Evolutionary conservation across 2,329 filamentous ascomycete genomes (phyloP).

Genomic region (Elsinoe batatas): DNA sequence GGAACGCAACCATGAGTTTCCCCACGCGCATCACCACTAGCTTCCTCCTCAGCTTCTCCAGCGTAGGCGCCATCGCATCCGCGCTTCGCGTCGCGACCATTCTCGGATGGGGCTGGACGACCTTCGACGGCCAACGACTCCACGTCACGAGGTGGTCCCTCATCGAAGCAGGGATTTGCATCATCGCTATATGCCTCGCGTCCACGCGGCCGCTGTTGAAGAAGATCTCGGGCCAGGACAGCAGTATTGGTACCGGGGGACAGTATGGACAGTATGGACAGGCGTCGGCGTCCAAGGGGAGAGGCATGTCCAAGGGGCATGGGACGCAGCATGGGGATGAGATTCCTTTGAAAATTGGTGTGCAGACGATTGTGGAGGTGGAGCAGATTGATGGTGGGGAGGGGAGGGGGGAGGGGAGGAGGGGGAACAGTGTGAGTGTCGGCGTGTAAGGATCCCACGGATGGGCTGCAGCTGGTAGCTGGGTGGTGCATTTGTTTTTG

Average conservation of each 20-base stretch:
- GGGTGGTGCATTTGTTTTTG: too few relatives aligned
- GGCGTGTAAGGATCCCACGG: too few relatives aligned
- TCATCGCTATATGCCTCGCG: conserved; percentile 1
- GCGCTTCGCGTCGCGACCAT: background rate
- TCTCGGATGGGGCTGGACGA: conserved; percentile 4
- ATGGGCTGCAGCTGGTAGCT: too few relatives aligned
- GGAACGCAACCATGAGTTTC: background rate
- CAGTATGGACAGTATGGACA: background rate
- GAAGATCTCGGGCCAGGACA: background rate
- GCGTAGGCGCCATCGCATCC: conserved; percentile 7
- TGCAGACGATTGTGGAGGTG: background rate
- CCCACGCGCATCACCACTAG: background rate
- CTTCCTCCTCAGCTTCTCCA: conserved; percentile 1
- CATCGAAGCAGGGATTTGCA: conserved; percentile 2
- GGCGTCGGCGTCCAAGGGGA: background rate
- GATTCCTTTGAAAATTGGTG: background rate
- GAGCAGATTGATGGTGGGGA: background rate
- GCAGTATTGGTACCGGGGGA: background rate
- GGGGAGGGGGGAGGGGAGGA: background rate
- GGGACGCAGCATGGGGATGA: background rate
- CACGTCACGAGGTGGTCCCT: background rate
- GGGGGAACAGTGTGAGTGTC: too few relatives aligned
- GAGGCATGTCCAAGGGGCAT: background rate
- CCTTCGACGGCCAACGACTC: background rate
- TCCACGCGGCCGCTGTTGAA: background rate